phyloP scores from a whole-genome alignment of 306 rosid genomes.

The Luffa aegyptiaca region DNA sequence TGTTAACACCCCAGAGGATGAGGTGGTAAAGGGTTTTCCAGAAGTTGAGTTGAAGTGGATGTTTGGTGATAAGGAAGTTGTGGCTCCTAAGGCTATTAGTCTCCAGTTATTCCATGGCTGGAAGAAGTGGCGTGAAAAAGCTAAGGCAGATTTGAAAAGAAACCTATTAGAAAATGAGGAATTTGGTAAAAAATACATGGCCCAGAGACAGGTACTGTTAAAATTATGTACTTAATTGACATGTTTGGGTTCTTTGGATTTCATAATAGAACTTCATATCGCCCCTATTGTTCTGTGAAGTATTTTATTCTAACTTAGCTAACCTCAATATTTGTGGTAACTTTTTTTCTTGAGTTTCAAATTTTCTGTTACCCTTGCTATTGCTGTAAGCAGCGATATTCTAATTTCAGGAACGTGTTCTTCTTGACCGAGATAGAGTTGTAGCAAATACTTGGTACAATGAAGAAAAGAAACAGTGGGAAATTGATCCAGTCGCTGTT shows the following conservation, averaged over 20 bases:
- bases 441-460: constrained; percentile 84
- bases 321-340: neutral
- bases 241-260: neutral
- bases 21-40: constrained; percentile 80
- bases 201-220: constrained; percentile 56
- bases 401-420: constrained; percentile 64
- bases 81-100: constrained; percentile 67
- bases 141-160: constrained; percentile 59
- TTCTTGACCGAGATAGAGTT: constrained; percentile 76
- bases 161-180: constrained; percentile 54
- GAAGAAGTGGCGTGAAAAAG: constrained; percentile 89
- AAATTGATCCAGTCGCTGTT: constrained; percentile 83
- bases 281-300: neutral
- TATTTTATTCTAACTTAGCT: neutral
- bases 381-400: neutral
- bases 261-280: neutral
- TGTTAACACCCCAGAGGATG: constrained; percentile 55
- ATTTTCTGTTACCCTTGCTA: neutral
- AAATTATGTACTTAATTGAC: neutral
- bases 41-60: constrained; percentile 81
- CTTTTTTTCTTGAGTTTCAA: neutral
- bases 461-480: constrained; percentile 81
- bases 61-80: constrained; percentile 80
- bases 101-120: constrained; percentile 82
- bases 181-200: constrained; percentile 58